phyloP scores from a whole-genome alignment of 2,329 filamentous ascomycete species.

The Fonsecaea monophora region DNA sequence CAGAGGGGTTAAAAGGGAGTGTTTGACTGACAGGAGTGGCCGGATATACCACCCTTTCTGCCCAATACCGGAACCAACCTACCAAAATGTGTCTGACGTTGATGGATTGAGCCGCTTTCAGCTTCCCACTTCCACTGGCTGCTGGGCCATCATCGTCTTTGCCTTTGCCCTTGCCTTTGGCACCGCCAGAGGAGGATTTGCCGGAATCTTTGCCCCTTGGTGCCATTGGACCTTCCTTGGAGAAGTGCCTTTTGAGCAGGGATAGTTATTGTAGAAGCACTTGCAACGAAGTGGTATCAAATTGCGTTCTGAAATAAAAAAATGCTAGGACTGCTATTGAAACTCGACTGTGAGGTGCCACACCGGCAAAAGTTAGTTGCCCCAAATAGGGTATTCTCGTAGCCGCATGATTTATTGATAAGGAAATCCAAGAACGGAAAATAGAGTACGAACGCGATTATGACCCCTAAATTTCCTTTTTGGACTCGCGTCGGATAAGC shows the following conservation, averaged over 20 bases:
- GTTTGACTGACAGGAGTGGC: not conserved
- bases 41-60: not conserved
- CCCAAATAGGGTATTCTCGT: not conserved
- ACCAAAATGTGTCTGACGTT: conserved; percentile 70
- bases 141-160: conserved; percentile 47
- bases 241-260: not conserved
- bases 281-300: not conserved
- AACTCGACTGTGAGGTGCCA: not conserved
- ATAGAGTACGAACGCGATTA: conserved; percentile 6
- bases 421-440: not conserved
- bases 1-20: not conserved
- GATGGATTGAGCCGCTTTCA: conserved; percentile 68
- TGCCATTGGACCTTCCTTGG: conserved; percentile 46
- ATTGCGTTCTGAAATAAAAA: not conserved
- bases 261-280: not conserved
- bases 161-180: conserved; percentile 49
- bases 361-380: not conserved
- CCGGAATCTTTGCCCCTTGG: conserved; percentile 49
- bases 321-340: not conserved
- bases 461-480: not conserved
- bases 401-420: not conserved
- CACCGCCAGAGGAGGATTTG: conserved; percentile 33
- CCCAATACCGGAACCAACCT: conserved; percentile 35
- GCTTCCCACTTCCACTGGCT: conserved; percentile 43
- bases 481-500: conserved; percentile 4